Base-by-base conservation (phyloP, 2,329 filamentous ascomycete species). In the Fusarium zealandicum region DNA sequence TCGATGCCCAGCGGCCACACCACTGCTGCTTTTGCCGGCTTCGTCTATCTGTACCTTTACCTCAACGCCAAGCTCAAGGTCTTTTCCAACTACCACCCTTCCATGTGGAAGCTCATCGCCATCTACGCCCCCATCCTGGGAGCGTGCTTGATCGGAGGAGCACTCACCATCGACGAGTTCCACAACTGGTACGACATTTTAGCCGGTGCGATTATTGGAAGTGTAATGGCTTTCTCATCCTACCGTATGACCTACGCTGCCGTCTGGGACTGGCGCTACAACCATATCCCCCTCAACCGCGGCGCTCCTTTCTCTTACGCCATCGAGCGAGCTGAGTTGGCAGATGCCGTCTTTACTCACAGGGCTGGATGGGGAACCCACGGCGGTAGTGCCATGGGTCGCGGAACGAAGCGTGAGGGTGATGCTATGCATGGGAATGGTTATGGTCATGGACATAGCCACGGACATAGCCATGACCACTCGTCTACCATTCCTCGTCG, bases 31-130 rank as follows among this genome's bases (percentile, higher is more conserved):
- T 91, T 90, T 53, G 87, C 86, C 0, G 88, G 87, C 5, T 88
- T 90, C 63, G 80, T 90, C 17, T 92, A 83, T 68, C 75, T 92
- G 3, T 88, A 81, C 62, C 77, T 92, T 2, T 92, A 91, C 75
- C 82, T 92, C 37, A 92, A 92, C 71, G 89, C 87, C 40, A 92
- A 92, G 76, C 80, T 92, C 61, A 92, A 91, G 78, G 82, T 90
- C 50, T 90, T 86, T 64, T 76, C 83, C 59, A 88, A 90, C 76
- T 88, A 89, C 69, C 88, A 90, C 68, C 84, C 89, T 0, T 78
- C 85, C 11, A 85, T 90, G 80, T 91, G 88, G 89, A 91, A 91
- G 74, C 73, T 90, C 11, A 76, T 88, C 27, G 81, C 78, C 13
- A 76, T 85, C 18, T 89, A 88, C 65, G 80, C 83, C 0, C 89